Base-by-base conservation (phyloP, 2,329 filamentous ascomycete genomes). In the Orbilia oligospora region DNA sequence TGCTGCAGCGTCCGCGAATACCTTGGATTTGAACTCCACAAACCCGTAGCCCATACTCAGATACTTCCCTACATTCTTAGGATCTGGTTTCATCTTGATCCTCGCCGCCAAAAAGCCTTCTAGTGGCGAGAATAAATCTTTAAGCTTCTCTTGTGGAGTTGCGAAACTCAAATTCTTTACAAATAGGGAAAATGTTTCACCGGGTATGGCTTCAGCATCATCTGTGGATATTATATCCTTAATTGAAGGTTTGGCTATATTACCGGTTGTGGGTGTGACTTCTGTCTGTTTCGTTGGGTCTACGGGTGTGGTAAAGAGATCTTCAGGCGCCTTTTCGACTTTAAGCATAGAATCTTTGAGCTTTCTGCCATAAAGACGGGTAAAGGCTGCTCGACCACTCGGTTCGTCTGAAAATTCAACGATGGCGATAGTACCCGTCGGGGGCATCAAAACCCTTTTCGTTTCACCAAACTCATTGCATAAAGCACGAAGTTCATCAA, bases 21-120 rank as follows among this genome's bases (percentile, higher is more conserved):
- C 88, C 83, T 93, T 93, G 81, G 88, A 91, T 76, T 88, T 89
- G 85, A 98, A 99, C 82, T 97, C 94, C 76, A 94, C 89, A 84
- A 99, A 99, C 53, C 94, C 96, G 84, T 97, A 99, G 44, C 96
- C 96, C 94, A 98, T 97, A 84, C 94, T 97, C 68, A 99, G 89
- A 3, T 92, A 89, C 84, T 97, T 91, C 8, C 92, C 93, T 18
- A 93, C 91, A 83, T 92, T 92, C 87, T 97, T 97, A n/a, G 94
- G 89, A 83, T 99, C 94, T 46, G 90, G 89, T 86, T 97, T 97
- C 24, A 93, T 97, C 86, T 97, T 97, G 81, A 99, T 94, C 80
- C 90, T 89, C 30, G 94, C 95, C 72, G 92, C 93, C 80, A 96
- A 87, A 85, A 98, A 98, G 67, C 96, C 96, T 82, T 94, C 92